Conservation (phyloP, 805 yeast species). For the Starmerella potacharoeniae region DNA sequence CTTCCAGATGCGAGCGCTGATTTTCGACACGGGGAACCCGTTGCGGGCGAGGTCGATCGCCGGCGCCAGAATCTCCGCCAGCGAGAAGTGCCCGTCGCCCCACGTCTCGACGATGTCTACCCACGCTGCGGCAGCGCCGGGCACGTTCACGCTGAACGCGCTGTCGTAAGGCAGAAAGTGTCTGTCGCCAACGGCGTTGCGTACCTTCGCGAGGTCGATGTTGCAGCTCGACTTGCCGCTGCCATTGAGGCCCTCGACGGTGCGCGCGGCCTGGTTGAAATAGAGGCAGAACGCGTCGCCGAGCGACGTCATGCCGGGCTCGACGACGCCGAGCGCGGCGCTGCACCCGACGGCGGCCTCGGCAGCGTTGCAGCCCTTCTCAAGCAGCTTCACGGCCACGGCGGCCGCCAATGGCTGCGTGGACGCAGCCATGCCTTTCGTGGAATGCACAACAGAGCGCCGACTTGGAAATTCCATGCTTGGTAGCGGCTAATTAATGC, state of each 20-base stretch:
- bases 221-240: slow-evolving; percentile 56
- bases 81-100: slow-evolving; percentile 58
- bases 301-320: slow-evolving; percentile 34
- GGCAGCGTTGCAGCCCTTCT: slow-evolving; percentile 55
- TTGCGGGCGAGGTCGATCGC: slow-evolving; percentile 52
- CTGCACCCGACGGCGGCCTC: slow-evolving; percentile 37
- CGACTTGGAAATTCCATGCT: slow-evolving; percentile 27
- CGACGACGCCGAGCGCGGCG: slow-evolving; percentile 30
- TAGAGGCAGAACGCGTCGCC: slow-evolving; percentile 46
- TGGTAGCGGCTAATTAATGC: neutral
- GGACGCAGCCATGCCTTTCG: slow-evolving; percentile 61
- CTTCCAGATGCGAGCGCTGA: slow-evolving; percentile 45
- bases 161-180: slow-evolving; percentile 42
- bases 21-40: slow-evolving; percentile 54
- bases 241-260: slow-evolving; percentile 61
- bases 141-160: slow-evolving; percentile 54
- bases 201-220: slow-evolving; percentile 27
- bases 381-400: slow-evolving; percentile 55
- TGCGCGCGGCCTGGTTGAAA: slow-evolving; percentile 39
- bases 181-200: slow-evolving; percentile 33
- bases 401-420: slow-evolving; percentile 69
- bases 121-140: slow-evolving; percentile 79
- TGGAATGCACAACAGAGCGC: slow-evolving; percentile 62
- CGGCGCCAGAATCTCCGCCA: slow-evolving; percentile 39
- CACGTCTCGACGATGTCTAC: slow-evolving; percentile 52